Evolutionary conservation across 768 basidiomycete species (phyloP), one percentile per base, ranked within the genome.

Genomic region (Dioszegia hungarica): DNA sequence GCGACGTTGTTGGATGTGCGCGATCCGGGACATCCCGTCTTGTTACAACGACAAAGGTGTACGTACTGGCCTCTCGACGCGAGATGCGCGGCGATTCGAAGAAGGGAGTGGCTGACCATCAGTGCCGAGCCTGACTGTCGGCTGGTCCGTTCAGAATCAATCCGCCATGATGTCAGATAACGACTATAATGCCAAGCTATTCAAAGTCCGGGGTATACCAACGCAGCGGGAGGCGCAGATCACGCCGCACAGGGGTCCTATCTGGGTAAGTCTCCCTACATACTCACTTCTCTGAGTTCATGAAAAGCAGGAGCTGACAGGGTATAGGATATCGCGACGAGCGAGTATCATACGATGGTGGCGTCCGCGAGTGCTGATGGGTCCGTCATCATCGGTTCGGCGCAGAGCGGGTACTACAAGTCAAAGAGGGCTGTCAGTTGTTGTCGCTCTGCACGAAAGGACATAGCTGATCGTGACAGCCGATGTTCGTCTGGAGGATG

Each of bases 291-390:
- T n/a, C n/a, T n/a, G n/a, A n/a, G 40, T 41, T 41, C 6, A 9
- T 25, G n/a, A 6, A 6, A 6, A 41, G 40, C 40, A n/a, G 24
- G 40, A 19, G n/a, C n/a, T n/a, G 40, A 37, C 19, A n/a, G n/a
- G n/a, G 37, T 14, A 3, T 36, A 41, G 49, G 49, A 51, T 17
- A 38, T 51, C 9, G 36, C 33, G 11, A 79, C 81, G 54, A 79
- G 84, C 1, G 88, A 94, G 43, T 87, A 86, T 67, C 94, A 97
- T 66, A 86, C 90, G 5, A 89, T 91, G 71, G 76, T 94, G 3
- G 88, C 87, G 0, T 82, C 86, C 14, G 88, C 86, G 5, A 85
- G 87, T 5, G 84, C 89, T 0, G 94, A 98, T 75, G 94, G 94
- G 0, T 79, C 84, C 0, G 62, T 71, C 20, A 40, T 56, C 2